Evolutionary conservation across 176 grass and related monocot genomes (phyloP), one percentile per base, ranked within the genome.

Genomic region (Oryza rufipogon): DNA sequence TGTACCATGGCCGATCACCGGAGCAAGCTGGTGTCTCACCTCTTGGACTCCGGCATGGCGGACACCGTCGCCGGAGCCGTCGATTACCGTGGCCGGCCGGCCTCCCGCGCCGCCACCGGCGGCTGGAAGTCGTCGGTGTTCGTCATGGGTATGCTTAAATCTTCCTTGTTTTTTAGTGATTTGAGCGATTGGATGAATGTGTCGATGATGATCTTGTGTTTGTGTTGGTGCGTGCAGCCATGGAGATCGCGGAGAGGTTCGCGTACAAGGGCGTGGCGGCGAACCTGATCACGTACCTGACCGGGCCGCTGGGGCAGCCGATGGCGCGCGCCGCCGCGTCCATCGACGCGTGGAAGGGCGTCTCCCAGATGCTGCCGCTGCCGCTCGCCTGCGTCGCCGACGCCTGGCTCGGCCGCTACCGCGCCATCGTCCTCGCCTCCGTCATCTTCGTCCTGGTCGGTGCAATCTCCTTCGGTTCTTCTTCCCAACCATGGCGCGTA

Each of bases 41-140:
- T 0, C 8, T 20, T 12, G 14, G 51, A 72, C 4, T 52, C 19
- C 7, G n/a, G 0, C 67, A 90, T 90, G 88, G 66, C 13, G 58
- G 88, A 82, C 33, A 54, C 72, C 54, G 83, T 89, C 78, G 72
- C 33, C 26, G 90, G 79, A 48, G 93, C 90, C 20, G 80, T 76
- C 76, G 76, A 98, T 78, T 89, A 81, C 89, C 71, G 44, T 19
- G 91, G 96, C 34, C 73, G 41, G 9, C 87, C 79, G 3, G 82
- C 84, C 33, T 84, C 76, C 28, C 89, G 87, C 0, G 85, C 83
- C 73, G 38, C 91, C 89, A 91, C 91, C 41, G 96, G 96, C 16
- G 83, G 96, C 11, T 98, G 96, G 96, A 93, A 19, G 39, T 88
- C 96, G 11, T 90, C 93, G 39, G 45, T 74, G 0, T 98, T 98